Percentiles rank a stretch among this genome's conserved stretches.
Evolutionary conservation across 2,329 filamentous ascomycete genomes (phyloP).

Genomic region (Orbilia ellipsospora): DNA sequence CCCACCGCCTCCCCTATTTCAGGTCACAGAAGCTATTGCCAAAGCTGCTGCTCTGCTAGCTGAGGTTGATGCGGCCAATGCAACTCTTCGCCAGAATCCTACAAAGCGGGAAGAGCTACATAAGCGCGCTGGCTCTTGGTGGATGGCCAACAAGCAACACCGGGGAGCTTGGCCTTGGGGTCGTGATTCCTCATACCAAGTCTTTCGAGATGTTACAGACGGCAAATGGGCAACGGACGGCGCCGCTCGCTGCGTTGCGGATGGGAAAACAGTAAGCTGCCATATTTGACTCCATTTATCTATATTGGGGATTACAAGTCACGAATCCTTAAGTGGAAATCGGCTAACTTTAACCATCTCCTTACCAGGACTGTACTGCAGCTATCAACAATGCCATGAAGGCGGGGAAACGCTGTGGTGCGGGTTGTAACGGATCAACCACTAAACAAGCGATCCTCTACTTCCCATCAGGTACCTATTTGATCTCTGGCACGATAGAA

Average conservation of each 20-base stretch:
- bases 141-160: slow-evolving; percentile 28
- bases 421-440: slow-evolving; percentile 47
- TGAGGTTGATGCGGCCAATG: slow-evolving; percentile 2
- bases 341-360: too few relatives aligned
- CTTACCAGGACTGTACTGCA: slow-evolving; percentile 46
- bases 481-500: slow-evolving; percentile 55
- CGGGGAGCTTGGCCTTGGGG: slow-evolving; percentile 22
- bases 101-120: background rate
- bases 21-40: slow-evolving; percentile 5
- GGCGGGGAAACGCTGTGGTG: slow-evolving; percentile 48
- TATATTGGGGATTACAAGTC: too few relatives aligned
- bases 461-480: slow-evolving; percentile 59
- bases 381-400: slow-evolving; percentile 57
- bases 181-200: slow-evolving; percentile 2
- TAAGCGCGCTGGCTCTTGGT: slow-evolving; percentile 3
- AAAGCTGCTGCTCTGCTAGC: slow-evolving; percentile 18
- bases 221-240: slow-evolving; percentile 23
- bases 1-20: slow-evolving; percentile 5
- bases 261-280: slow-evolving; percentile 67
- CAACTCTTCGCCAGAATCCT: background rate
- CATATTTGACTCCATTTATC: too few relatives aligned
- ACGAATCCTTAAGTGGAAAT: too few relatives aligned
- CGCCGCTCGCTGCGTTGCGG: slow-evolving; percentile 63
- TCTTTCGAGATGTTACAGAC: slow-evolving; percentile 27
- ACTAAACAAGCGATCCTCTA: slow-evolving; percentile 58